Percentiles rank a stretch among this genome's conserved stretches.
phyloP scores from a whole-genome alignment of 345 rosid species.

The Populus nigra region DNA sequence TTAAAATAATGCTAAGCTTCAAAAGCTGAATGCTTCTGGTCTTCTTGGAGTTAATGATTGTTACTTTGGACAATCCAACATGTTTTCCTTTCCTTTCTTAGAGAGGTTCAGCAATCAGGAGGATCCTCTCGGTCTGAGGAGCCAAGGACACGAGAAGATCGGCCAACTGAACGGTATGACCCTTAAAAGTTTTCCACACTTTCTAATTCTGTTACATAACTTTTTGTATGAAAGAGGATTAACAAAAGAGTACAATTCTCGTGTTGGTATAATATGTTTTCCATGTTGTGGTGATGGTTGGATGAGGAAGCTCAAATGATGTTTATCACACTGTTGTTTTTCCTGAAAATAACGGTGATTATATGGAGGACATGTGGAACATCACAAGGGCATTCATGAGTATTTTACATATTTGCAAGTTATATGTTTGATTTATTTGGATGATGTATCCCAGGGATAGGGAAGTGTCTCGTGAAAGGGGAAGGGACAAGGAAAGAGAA shows the following conservation, averaged over 20 bases:
- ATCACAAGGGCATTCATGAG: neutral
- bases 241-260: neutral
- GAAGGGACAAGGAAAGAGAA: constrained; percentile 68
- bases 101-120: constrained; percentile 65
- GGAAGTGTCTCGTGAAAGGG: constrained; percentile 81
- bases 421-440: constrained; percentile 10
- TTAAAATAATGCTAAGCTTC: neutral
- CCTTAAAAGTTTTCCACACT: neutral
- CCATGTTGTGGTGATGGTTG: neutral
- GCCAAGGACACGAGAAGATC: constrained; percentile 76
- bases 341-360: neutral
- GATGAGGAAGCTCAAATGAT: neutral
- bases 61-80: neutral
- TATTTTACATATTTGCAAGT: neutral
- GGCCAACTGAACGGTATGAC: constrained; percentile 55
- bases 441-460: constrained; percentile 32
- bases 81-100: constrained; percentile 17
- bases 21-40: neutral
- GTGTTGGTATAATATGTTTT: neutral
- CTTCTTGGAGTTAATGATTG: neutral
- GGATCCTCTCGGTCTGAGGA: constrained; percentile 71
- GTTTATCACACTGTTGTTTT: neutral
- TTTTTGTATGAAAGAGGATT: neutral
- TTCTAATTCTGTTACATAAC: neutral
- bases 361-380: neutral